Conservation (phyloP, 2,329 filamentous ascomycete species). For the Cytospora piceicola region DNA sequence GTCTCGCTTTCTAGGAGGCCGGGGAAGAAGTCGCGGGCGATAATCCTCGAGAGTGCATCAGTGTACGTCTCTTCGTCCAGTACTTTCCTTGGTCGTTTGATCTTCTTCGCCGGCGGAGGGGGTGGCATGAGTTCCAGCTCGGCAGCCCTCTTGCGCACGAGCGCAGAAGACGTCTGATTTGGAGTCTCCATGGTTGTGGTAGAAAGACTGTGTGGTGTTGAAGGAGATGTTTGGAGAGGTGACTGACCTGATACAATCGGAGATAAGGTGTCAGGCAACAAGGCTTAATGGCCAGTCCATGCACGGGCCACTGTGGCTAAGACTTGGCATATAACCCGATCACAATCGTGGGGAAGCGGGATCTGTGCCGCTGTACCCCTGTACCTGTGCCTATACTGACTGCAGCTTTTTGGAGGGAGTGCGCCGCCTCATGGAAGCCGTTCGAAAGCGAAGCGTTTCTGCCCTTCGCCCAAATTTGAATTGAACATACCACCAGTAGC, state of each 20-base stretch:
- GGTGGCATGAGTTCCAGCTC: constrained; percentile 83
- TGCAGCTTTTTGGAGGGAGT: constrained; percentile 14
- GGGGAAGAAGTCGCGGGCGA: constrained; percentile 95
- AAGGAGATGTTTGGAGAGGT: neutral
- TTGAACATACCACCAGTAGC: neutral
- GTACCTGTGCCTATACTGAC: constrained; percentile 15
- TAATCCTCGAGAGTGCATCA: constrained; percentile 87
- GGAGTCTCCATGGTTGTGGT: constrained; percentile 22
- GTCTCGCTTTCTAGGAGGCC: constrained; percentile 83
- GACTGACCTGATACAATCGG: neutral
- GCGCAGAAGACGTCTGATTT: constrained; percentile 53
- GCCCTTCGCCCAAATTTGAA: constrained; percentile 10
- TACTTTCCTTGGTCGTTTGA: constrained; percentile 85
- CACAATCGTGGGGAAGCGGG: constrained; percentile 17
- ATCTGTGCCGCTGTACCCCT: constrained; percentile 19
- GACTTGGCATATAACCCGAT: neutral
- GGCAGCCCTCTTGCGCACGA: constrained; percentile 66
- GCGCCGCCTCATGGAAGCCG: constrained; percentile 24
- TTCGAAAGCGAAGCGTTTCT: constrained; percentile 15
- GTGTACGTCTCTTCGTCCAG: constrained; percentile 95
- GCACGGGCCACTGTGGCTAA: constrained; percentile 20
- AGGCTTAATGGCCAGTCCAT: neutral
- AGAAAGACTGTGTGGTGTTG: too few relatives aligned
- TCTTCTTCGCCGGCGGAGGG: constrained; percentile 81
- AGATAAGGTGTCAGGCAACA: too few relatives aligned